Evolutionary conservation across 2,329 filamentous ascomycete species (phyloP).

Genomic region (Orbilia oligospora): DNA sequence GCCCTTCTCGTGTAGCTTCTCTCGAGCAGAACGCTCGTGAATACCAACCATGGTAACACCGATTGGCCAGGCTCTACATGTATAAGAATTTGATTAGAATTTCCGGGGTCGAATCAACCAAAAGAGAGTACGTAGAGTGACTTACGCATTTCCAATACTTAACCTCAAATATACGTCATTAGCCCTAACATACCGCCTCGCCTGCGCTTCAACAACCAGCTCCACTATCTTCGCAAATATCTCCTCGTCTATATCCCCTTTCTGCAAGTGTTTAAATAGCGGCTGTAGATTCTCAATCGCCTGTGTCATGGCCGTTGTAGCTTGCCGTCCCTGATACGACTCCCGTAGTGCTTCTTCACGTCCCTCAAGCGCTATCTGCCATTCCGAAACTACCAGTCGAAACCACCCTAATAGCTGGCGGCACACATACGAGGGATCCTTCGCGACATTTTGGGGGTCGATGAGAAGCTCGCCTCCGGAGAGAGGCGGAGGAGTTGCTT

Average conservation of each 20-base stretch:
- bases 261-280: constrained; percentile 90
- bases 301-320: constrained; percentile 86
- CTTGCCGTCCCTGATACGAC: constrained; percentile 84
- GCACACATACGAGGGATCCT: constrained; percentile 80
- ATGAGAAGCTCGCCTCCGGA: constrained; percentile 69
- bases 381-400: constrained; percentile 92
- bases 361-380: constrained; percentile 80
- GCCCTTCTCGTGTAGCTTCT: constrained; percentile 89
- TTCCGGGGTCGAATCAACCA: not conserved
- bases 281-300: constrained; percentile 90
- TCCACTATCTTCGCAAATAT: constrained; percentile 87
- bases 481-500: constrained; percentile 72
- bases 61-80: constrained; percentile 86
- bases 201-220: constrained; percentile 91
- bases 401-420: constrained; percentile 95
- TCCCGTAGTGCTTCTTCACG: constrained; percentile 74
- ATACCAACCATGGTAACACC: constrained; percentile 99
- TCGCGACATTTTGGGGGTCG: constrained; percentile 70
- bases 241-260: constrained; percentile 81
- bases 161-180: constrained; percentile 94
- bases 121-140: constrained; percentile 56
- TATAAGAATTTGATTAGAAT: constrained; percentile 36
- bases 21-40: constrained; percentile 93
- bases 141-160: constrained; percentile 88
- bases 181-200: constrained; percentile 92